Evolutionary conservation across 177 flowering plant species (phyloP).

Genomic region (Telopea speciosissima): DNA sequence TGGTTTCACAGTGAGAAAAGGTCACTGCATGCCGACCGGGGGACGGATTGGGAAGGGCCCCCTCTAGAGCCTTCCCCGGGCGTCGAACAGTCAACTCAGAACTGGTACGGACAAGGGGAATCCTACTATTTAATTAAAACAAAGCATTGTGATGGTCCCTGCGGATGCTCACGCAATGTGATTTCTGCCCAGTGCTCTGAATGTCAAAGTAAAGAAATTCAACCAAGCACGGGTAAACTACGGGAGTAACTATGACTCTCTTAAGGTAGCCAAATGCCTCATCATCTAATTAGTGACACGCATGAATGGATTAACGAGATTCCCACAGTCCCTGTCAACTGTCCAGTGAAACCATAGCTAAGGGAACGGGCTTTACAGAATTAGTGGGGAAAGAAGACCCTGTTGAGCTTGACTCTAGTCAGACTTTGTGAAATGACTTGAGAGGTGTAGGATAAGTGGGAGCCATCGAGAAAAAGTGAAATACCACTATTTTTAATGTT

Average conservation of each 20-base stretch:
- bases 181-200: constrained; percentile 42
- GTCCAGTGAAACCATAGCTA: neutral
- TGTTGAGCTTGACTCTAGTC: neutral
- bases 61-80: too few relatives aligned
- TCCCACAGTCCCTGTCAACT: neutral
- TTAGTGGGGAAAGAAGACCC: neutral
- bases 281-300: constrained; percentile 5
- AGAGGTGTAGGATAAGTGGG: too few relatives aligned
- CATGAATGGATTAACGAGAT: constrained; percentile 3
- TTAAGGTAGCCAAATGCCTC: constrained; percentile 41
- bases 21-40: too few relatives aligned
- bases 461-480: constrained; percentile 18
- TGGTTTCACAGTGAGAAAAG: too few relatives aligned
- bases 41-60: neutral
- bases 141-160: constrained; percentile 28
- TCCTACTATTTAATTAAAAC: constrained; percentile 40
- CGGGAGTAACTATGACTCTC: constrained; percentile 49
- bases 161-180: constrained; percentile 26
- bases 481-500: constrained; percentile 17
- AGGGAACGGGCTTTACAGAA: neutral
- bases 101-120: constrained; percentile 43
- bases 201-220: constrained; percentile 42
- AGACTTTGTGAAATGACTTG: neutral
- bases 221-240: constrained; percentile 50
- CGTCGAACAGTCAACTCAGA: constrained; percentile 30